Evolutionary conservation across 2,329 filamentous ascomycete species (phyloP), one percentile per base, ranked within the genome.

Genomic region (Shiraia sp.): DNA sequence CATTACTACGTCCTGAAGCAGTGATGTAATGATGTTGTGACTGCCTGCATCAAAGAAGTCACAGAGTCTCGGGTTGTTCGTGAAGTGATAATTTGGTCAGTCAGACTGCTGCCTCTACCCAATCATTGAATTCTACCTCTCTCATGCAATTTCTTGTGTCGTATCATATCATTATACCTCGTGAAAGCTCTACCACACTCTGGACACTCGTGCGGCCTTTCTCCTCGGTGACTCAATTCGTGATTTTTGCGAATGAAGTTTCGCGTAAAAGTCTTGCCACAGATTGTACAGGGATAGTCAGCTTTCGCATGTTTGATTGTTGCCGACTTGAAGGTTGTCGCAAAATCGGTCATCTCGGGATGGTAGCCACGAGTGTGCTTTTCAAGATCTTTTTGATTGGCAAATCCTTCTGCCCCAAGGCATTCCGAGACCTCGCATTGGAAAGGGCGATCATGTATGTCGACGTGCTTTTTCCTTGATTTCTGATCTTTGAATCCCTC

Each of bases 361-460:
- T 65, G 61, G n/a, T 51, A 63, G 2, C 49, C 22, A 12, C 53
- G 45, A 6, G 30, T 57, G 31, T 59, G 57, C 25, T 54, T 68
- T 10, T 69, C 64, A 10, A 61, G 60, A 32, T 76, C 71, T 25
- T 66, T 69, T n/a, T 39, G 16, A 14, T 69, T 70, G 4, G 66
- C 52, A 51, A 75, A 77, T 1, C 75, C 75, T 5, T 65, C 58
- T 3, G 51, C 59, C 4, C 63, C 45, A 2, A 55, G 47, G 37
- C 74, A 76, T 2, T 70, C 57, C 2, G 41, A 23, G 0, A 70
- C 45, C 0, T 57, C 55, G 35, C 74, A 77, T 9, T 56, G 59
- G 40, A 63, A 75, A 0, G 73, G 72, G 2, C 72, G 60, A 14
- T 70, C 65, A 41, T 78, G 75, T 3, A 68, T 58, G 31, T 60